Percentiles rank a stretch among this genome's conserved stretches.
Evolutionary conservation across 306 rosid genomes (phyloP).

Genomic region (Ziziphus jujuba): DNA sequence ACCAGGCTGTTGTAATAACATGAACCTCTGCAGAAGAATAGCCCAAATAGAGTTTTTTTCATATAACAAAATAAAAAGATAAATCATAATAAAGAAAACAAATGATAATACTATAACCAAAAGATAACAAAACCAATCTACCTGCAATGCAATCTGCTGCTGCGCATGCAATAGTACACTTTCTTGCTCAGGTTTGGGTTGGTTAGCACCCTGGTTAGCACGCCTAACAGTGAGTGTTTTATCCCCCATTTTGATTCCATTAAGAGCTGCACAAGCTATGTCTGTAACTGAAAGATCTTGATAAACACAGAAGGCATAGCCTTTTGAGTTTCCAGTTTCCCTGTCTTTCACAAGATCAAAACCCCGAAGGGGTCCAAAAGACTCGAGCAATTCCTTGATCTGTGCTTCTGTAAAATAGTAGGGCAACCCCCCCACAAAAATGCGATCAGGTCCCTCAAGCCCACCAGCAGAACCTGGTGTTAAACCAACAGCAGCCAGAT

Average conservation of each 20-base stretch:
- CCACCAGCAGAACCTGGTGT: constrained; percentile 99
- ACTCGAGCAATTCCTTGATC: constrained; percentile 90
- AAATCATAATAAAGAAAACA: background rate
- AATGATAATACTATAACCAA: background rate
- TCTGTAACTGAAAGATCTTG: constrained; percentile 99
- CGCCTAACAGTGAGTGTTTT: constrained; percentile 97
- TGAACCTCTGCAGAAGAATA: constrained; percentile 59
- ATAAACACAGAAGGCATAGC: constrained; percentile 98
- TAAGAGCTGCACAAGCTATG: constrained; percentile 98
- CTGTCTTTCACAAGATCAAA: constrained; percentile 97
- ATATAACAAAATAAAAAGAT: no score
- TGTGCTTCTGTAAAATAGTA: constrained; percentile 95
- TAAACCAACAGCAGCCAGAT: constrained; percentile 86
- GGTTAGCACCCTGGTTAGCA: constrained; percentile 94
- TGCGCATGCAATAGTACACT: constrained; percentile 89
- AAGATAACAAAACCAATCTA: constrained; percentile 18
- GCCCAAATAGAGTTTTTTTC: background rate
- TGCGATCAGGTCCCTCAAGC: constrained; percentile 99
- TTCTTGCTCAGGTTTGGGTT: constrained; percentile 97
- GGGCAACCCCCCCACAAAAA: constrained; percentile 98
- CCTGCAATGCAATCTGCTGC: constrained; percentile 99
- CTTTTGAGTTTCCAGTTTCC: constrained; percentile 97
- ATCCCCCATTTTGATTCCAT: constrained; percentile 99
- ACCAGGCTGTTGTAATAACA: constrained; percentile 72
- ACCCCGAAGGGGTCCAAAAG: constrained; percentile 96